phyloP scores from a whole-genome alignment of 352 stramenopile genomes.

The Phytophthora palmivora region DNA sequence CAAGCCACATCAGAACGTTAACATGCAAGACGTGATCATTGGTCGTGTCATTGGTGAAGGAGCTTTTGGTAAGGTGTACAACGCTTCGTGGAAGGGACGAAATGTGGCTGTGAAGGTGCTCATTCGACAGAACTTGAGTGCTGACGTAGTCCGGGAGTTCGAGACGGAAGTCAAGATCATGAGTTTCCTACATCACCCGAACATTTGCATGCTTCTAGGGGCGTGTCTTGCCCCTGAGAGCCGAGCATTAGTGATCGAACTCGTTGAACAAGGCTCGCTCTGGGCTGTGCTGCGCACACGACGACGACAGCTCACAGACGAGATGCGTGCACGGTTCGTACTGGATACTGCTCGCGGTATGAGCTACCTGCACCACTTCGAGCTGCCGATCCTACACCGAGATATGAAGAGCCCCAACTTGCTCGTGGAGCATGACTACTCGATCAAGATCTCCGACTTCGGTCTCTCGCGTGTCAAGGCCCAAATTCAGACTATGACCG shows the following conservation, averaged over 20 bases:
- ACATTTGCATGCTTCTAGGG: constrained; percentile 97
- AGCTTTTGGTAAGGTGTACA: constrained; percentile 83
- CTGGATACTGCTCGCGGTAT: constrained; percentile 86
- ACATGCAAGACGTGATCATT: constrained; percentile 67
- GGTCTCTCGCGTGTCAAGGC: constrained; percentile 92
- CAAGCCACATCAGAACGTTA: constrained; percentile 58
- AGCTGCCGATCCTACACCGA: constrained; percentile 87
- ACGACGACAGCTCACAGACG: constrained; percentile 45
- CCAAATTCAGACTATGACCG: constrained; percentile 93
- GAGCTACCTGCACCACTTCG: constrained; percentile 89
- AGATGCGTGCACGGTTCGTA: constrained; percentile 66
- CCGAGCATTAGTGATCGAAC: constrained; percentile 96
- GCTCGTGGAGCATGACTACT: constrained; percentile 83
- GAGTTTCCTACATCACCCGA: constrained; percentile 94
- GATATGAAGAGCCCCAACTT: constrained; percentile 93
- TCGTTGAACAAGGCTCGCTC: constrained; percentile 92
- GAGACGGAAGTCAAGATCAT: constrained; percentile 88
- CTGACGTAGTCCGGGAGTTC: constrained; percentile 77
- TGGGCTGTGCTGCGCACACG: constrained; percentile 90
- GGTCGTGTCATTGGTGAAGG: constrained; percentile 75
- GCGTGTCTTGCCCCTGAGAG: constrained; percentile 93
- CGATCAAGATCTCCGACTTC: constrained; percentile 94
- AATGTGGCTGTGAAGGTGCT: constrained; percentile 82
- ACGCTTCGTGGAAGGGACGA: constrained; percentile 61
- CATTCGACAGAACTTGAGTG: constrained; percentile 71